Evolutionary conservation across 202 grass and related monocot genomes (phyloP).

Genomic region (Carex arenaria): DNA sequence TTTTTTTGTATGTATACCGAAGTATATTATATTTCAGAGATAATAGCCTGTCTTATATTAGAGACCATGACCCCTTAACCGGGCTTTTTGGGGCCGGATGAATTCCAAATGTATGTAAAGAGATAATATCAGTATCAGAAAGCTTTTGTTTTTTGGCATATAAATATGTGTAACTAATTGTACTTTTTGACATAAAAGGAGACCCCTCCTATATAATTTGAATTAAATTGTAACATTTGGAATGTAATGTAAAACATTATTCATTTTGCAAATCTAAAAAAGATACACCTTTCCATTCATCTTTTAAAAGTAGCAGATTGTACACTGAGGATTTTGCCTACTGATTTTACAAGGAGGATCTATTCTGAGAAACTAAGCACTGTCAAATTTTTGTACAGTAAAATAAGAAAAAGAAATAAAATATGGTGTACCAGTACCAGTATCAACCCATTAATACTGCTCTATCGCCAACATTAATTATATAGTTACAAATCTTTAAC

Average conservation of each 20-base stretch:
- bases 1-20: background rate
- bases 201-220: background rate
- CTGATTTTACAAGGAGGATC: background rate
- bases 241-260: background rate
- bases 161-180: background rate
- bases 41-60: background rate
- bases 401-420: background rate
- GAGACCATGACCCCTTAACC: background rate
- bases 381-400: background rate
- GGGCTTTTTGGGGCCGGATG: background rate
- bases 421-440: background rate
- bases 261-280: background rate
- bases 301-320: background rate
- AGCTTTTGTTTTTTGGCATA: too few species aligned
- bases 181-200: too few species aligned
- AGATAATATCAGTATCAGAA: background rate
- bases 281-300: background rate
- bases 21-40: background rate
- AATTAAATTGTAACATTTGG: background rate
- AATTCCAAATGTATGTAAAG: background rate
- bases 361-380: background rate
- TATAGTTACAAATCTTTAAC: background rate
- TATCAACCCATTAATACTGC: background rate
- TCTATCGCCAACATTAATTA: background rate
- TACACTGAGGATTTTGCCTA: background rate